Evolutionary conservation across 352 stramenopile genomes (phyloP).

Genomic region (Globisporangium sylvaticum): DNA sequence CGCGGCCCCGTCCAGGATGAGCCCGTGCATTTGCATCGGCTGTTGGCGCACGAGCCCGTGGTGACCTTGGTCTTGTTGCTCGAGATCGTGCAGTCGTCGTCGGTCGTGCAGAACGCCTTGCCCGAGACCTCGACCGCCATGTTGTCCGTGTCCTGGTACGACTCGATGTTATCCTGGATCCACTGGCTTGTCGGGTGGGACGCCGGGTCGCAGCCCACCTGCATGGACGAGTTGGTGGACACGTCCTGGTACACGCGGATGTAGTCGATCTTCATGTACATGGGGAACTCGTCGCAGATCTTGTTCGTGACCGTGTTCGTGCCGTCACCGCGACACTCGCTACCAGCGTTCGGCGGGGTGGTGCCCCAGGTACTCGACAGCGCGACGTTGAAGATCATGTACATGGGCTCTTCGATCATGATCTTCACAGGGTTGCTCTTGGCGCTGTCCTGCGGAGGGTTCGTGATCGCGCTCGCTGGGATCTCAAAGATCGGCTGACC

Average conservation of each 20-base stretch:
- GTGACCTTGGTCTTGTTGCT: slow-evolving; percentile 19
- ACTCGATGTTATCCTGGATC: slow-evolving; percentile 30
- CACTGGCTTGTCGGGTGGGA: slow-evolving; percentile 31
- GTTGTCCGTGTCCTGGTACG: slow-evolving; percentile 30
- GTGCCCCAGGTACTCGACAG: slow-evolving; percentile 35
- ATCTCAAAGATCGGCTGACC: slow-evolving; percentile 87
- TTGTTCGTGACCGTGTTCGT: slow-evolving; percentile 20
- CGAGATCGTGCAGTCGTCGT: slow-evolving; percentile 33
- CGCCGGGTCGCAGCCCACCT: slow-evolving; percentile 28
- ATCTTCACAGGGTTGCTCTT: slow-evolving; percentile 63
- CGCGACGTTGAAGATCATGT: slow-evolving; percentile 54
- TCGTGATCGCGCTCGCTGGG: slow-evolving; percentile 42
- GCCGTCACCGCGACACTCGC: slow-evolving; percentile 24
- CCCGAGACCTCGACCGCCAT: slow-evolving; percentile 19
- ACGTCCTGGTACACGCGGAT: slow-evolving; percentile 79
- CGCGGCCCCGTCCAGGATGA: slow-evolving; percentile 32
- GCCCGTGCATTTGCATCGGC: slow-evolving; percentile 26
- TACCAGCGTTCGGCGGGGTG: slow-evolving; percentile 29
- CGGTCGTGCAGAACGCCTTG: slow-evolving; percentile 21
- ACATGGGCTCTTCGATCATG: slow-evolving; percentile 47
- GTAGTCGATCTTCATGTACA: slow-evolving; percentile 80
- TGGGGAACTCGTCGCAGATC: slow-evolving; percentile 43
- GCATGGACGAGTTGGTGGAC: slow-evolving; percentile 18
- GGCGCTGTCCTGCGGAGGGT: slow-evolving; percentile 34
- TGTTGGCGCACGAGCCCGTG: slow-evolving; percentile 27